Evolutionary conservation across 805 yeast species (phyloP).

Genomic region (Teunomyces pallodes): DNA sequence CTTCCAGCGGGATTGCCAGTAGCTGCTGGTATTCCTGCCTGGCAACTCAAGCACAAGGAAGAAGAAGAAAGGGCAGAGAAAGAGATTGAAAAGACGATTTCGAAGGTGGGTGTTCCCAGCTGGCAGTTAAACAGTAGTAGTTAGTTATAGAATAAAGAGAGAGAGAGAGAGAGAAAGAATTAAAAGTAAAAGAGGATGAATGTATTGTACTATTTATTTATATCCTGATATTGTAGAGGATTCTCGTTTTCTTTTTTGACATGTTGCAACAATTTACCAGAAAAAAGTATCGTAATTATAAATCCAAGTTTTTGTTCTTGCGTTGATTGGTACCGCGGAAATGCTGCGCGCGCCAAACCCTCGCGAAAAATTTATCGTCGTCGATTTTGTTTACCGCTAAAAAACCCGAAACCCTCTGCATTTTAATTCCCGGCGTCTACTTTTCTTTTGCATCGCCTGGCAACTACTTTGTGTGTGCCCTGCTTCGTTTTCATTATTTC

Average conservation of each 20-base stretch:
- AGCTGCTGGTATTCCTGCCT: conserved; percentile 45
- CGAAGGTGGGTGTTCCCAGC: conserved; percentile 41
- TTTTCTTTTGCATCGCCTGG: too few relatives aligned
- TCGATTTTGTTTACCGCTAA: neutral
- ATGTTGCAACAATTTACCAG: too few relatives aligned
- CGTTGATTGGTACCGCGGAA: neutral
- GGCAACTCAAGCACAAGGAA: conserved; percentile 41
- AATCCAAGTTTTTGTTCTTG: neutral
- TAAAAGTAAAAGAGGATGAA: neutral
- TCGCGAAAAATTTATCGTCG: neutral
- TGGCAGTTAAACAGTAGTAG: conserved; percentile 35
- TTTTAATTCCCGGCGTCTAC: too few relatives aligned
- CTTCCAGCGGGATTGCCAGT: conserved; percentile 21
- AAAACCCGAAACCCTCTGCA: too few relatives aligned
- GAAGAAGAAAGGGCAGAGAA: conserved; percentile 19
- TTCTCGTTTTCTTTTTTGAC: too few relatives aligned
- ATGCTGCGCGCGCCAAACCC: neutral
- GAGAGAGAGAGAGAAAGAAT: neutral
- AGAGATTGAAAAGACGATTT: conserved; percentile 22
- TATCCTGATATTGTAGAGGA: too few relatives aligned
- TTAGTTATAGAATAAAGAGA: neutral
- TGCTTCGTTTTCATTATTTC: too few relatives aligned
- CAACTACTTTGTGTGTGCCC: too few relatives aligned
- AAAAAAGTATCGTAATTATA: too few relatives aligned
- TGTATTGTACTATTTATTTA: too few relatives aligned